Conservation (phyloP, 495 filamentous ascomycete genomes). For the Talaromyces trachyspermus region DNA sequence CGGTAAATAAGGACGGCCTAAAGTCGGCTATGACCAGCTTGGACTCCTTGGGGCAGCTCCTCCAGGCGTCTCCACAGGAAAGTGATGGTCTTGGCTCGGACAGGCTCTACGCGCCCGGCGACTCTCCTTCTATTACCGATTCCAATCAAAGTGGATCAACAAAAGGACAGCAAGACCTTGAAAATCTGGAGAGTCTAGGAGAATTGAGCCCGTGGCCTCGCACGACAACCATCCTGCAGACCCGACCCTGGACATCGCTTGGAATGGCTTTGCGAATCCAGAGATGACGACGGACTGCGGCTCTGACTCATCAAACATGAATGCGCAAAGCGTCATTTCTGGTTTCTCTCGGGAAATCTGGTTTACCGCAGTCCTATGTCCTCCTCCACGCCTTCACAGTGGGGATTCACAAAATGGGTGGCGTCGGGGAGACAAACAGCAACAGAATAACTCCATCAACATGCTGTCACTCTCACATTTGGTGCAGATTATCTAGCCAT, state of each 20-base stretch:
- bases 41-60: neutral
- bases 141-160: neutral
- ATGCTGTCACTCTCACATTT: neutral
- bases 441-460: neutral
- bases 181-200: neutral
- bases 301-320: neutral
- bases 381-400: neutral
- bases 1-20: neutral
- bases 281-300: too few species aligned
- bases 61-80: neutral
- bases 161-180: neutral
- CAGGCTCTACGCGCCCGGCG: neutral
- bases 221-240: neutral
- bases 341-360: neutral
- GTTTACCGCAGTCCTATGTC: neutral
- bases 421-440: neutral
- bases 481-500: conserved; percentile 5
- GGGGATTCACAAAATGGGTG: neutral
- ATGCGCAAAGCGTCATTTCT: neutral
- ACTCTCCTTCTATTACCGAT: neutral
- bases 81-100: neutral
- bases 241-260: neutral
- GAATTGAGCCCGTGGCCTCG: neutral
- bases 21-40: neutral
- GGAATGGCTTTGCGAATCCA: neutral